phyloP scores from a whole-genome alignment of 176 grass and related monocot species.

The Phoenix dactylifera region DNA sequence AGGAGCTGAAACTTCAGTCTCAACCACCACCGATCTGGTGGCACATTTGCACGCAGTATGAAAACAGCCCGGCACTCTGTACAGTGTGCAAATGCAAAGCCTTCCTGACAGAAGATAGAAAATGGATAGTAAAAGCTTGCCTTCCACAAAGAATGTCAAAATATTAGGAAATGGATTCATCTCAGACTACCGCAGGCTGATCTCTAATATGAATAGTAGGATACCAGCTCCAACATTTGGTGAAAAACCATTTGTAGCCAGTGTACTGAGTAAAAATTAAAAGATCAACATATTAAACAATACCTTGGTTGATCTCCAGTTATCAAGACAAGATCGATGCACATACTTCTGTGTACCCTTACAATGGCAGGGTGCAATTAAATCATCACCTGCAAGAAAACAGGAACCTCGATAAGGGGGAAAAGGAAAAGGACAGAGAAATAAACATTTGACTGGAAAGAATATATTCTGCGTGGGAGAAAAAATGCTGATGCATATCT shows the following conservation, averaged over 20 bases:
- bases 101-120: conserved; percentile 58
- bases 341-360: conserved; percentile 97
- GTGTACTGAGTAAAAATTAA: too few species aligned
- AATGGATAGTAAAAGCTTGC: neutral
- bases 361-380: conserved; percentile 86
- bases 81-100: conserved; percentile 99
- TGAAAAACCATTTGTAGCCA: too few species aligned
- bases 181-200: too few species aligned
- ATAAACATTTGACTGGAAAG: too few species aligned
- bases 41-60: conserved; percentile 79
- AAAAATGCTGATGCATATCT: too few species aligned
- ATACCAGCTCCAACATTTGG: too few species aligned
- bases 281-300: neutral
- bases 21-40: conserved; percentile 91
- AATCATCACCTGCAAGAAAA: conserved; percentile 52
- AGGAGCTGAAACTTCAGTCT: conserved; percentile 88
- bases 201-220: too few species aligned
- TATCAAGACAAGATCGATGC: conserved; percentile 85
- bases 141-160: too few species aligned
- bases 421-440: too few species aligned
- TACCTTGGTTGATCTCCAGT: conserved; percentile 98
- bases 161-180: too few species aligned
- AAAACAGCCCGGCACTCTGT: conserved; percentile 91
- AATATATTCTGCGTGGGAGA: too few species aligned
- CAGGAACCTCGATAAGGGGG: too few species aligned